Evolutionary conservation across 2,329 filamentous ascomycete species (phyloP).

Genomic region (Paracamarosporium sp.): DNA sequence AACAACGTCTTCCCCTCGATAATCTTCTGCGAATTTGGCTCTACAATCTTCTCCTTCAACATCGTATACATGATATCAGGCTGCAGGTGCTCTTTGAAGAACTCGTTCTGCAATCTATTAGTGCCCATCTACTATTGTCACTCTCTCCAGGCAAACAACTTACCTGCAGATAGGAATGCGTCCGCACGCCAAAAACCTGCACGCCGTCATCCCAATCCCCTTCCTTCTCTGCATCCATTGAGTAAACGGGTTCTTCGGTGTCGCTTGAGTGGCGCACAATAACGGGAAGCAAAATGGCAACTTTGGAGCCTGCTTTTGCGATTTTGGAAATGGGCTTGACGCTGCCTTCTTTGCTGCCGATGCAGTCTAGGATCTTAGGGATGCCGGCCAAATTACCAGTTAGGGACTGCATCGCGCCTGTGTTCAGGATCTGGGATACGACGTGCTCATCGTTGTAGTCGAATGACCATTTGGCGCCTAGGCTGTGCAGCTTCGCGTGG

Average conservation of each 20-base stretch:
- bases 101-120: slow-evolving; percentile 54
- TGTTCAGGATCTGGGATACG: slow-evolving; percentile 35
- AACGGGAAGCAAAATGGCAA: slow-evolving; percentile 67
- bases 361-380: slow-evolving; percentile 39
- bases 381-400: no score
- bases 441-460: slow-evolving; percentile 48
- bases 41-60: slow-evolving; percentile 47
- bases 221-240: slow-evolving; percentile 58
- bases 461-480: slow-evolving; percentile 49
- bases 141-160: slow-evolving; percentile 21
- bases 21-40: slow-evolving; percentile 50
- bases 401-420: background rate
- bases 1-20: slow-evolving; percentile 52
- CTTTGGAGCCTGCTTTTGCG: slow-evolving; percentile 56
- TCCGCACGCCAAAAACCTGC: slow-evolving; percentile 60
- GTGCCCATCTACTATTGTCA: background rate
- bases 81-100: slow-evolving; percentile 63
- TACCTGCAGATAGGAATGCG: slow-evolving; percentile 61
- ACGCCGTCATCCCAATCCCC: slow-evolving; percentile 63
- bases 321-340: slow-evolving; percentile 54
- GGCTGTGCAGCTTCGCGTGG: slow-evolving; percentile 43
- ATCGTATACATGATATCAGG: slow-evolving; percentile 62
- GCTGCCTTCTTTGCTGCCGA: slow-evolving; percentile 38
- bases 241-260: slow-evolving; percentile 58
- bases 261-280: slow-evolving; percentile 61